Base-by-base conservation (phyloP, 2,329 filamentous ascomycete genomes). In the Colletotrichum musicola region DNA sequence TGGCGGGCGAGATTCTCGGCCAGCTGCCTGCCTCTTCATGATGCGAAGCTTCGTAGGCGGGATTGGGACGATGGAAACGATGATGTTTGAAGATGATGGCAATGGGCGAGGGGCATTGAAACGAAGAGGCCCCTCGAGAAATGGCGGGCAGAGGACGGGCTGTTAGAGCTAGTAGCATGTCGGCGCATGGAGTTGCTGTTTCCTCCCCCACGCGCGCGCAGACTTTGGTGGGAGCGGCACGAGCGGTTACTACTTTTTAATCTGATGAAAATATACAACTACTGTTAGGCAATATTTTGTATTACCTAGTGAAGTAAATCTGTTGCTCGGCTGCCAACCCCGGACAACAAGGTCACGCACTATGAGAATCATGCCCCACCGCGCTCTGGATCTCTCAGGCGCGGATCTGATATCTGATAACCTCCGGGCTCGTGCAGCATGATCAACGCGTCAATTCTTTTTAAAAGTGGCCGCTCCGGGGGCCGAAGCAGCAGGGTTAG, bases 1-100 rank as follows among this genome's bases (percentile, higher is more conserved):
- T 81, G 35, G 78, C 76, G 3, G 75, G 73, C 56, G 77, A 78
- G 58, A 65, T 76, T 7, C 70, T 82, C 35, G 80, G 80, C 0
- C 80, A 82, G 73, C 75, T 66, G 35, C 25, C 20, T 20, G 20
- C 14, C 12, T 27, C 22, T 10, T 51, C 25, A 27, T 51, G 20
- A 47, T 47, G 16, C 7, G 16, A 4, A n/a, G 4, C 7, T 6
- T n/a, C 6, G 13, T 10, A 46, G 27, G 71, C 30, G 40, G 10
- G 40, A 13, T 42, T 13, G 16, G 9, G 4, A 13, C 40, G 40
- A 35, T 10, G 6, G 30, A 7, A 4, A 35, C 30, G 30, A 35
- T 35, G 7, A 35, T 4, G 30, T 35, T 35, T 35, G 30, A 35
- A 35, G 30, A 35, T 35, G 30, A 30, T 1, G 27, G 6, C 30